Evolutionary conservation across 305 asterid species (phyloP).

Genomic region (Andrographis paniculata): DNA sequence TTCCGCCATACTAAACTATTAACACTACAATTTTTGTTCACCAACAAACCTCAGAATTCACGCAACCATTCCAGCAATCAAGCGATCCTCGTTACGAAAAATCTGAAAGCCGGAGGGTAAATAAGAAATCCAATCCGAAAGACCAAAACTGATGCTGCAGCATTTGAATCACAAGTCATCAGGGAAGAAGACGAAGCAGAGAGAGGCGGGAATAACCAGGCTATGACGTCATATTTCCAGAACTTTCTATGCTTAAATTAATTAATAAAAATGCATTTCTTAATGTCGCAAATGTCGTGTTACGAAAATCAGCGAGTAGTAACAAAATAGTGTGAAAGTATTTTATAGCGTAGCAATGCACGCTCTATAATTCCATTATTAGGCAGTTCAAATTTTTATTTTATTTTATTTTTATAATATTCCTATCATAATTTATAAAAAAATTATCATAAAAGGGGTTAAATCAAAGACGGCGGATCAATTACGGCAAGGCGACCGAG

Average conservation of each 20-base stretch:
- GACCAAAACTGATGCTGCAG: slow-evolving; percentile 55
- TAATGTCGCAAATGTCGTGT: too few relatives aligned
- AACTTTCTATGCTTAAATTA: slow-evolving; percentile 6
- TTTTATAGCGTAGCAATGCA: too few relatives aligned
- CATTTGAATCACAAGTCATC: slow-evolving; percentile 39
- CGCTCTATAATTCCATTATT: too few relatives aligned
- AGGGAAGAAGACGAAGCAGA: slow-evolving; percentile 23
- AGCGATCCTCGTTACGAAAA: slow-evolving; percentile 33
- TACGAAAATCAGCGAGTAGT: too few relatives aligned
- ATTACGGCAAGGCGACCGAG: background rate
- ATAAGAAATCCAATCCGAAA: slow-evolving; percentile 30
- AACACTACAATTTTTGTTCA: background rate
- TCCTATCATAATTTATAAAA: too few relatives aligned
- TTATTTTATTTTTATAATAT: too few relatives aligned
- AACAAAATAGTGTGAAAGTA: too few relatives aligned
- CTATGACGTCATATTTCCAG: slow-evolving; percentile 19
- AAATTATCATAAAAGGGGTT: background rate
- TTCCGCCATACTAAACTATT: too few relatives aligned
- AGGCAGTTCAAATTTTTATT: too few relatives aligned
- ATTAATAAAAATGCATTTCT: slow-evolving; percentile 20
- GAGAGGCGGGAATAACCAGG: slow-evolving; percentile 31
- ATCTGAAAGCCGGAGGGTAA: slow-evolving; percentile 9
- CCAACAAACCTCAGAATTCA: slow-evolving; percentile 21
- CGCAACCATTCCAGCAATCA: slow-evolving; percentile 27
- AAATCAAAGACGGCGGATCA: background rate